Conservation (phyloP, 805 yeast species). For the Saccharomycopsis vini region DNA sequence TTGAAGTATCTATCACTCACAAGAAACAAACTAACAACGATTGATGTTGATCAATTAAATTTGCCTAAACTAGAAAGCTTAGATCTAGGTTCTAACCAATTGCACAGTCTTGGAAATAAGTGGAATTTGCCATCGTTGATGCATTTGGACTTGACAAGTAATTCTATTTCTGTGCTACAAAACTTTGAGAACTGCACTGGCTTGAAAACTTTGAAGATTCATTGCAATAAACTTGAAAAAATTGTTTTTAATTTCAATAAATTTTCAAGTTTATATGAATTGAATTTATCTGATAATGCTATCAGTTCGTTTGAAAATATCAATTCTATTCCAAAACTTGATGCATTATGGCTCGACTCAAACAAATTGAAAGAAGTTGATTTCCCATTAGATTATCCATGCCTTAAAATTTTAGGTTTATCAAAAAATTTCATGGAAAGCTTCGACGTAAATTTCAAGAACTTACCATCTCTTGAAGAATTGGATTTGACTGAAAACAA, state of each 20-base stretch:
- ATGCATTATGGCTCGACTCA: not conserved
- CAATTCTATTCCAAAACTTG: not conserved
- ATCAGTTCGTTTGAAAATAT: not conserved
- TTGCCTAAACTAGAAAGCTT: not conserved
- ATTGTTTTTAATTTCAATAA: not conserved
- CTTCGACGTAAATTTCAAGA: too few relatives aligned
- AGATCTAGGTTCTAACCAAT: not conserved
- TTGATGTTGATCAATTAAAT: not conserved
- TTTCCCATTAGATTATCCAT: not conserved
- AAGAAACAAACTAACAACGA: not conserved
- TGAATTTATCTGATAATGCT: not conserved
- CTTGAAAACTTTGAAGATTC: not conserved
- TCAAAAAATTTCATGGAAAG: too few relatives aligned
- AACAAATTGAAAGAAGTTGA: not conserved
- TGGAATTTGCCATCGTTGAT: not conserved
- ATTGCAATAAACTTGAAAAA: too few relatives aligned
- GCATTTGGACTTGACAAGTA: not conserved
- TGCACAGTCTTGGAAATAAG: not conserved
- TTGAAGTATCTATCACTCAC: not conserved
- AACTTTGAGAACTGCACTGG: not conserved
- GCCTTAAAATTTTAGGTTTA: too few relatives aligned
- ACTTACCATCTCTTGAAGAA: too few relatives aligned
- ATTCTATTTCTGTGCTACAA: not conserved
- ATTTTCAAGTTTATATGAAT: not conserved
- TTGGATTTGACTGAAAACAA: too few relatives aligned